Evolutionary conservation across 306 rosid species (phyloP).

Genomic region (Rosa persica): DNA sequence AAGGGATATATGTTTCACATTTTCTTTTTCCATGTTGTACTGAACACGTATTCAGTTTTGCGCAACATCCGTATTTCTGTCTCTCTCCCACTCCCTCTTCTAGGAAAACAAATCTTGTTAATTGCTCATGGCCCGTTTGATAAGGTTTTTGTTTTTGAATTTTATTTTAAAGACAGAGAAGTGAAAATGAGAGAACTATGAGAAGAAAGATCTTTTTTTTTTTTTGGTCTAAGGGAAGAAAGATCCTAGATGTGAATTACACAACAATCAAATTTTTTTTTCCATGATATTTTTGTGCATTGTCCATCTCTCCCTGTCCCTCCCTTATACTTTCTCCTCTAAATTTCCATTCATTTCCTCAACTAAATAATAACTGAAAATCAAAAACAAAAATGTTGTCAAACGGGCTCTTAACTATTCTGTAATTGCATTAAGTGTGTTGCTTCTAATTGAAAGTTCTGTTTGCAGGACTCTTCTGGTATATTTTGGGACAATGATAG

Average conservation of each 20-base stretch:
- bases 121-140: constrained; percentile 3
- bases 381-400: constrained; percentile 8
- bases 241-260: not conserved
- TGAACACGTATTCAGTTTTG: not conserved
- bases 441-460: constrained; percentile 30
- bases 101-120: not conserved
- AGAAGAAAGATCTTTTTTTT: not conserved
- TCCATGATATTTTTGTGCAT: not conserved
- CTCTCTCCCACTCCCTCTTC: not conserved
- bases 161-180: not conserved
- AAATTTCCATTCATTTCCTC: not conserved
- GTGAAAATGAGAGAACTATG: not conserved
- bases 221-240: not conserved
- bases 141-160: not conserved
- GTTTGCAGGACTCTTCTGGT: constrained; percentile 83
- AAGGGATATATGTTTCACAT: not conserved
- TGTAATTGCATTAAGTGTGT: constrained; percentile 16
- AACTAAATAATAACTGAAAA: not conserved
- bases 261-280: not conserved
- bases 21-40: not conserved
- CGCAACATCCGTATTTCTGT: not conserved
- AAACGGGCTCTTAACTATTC: constrained; percentile 8
- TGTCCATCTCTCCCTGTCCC: not conserved
- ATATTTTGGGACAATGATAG: constrained; percentile 95
- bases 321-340: not conserved